Evolutionary conservation across 257 asterid species (phyloP).

Genomic region (Solanum virginianum): DNA sequence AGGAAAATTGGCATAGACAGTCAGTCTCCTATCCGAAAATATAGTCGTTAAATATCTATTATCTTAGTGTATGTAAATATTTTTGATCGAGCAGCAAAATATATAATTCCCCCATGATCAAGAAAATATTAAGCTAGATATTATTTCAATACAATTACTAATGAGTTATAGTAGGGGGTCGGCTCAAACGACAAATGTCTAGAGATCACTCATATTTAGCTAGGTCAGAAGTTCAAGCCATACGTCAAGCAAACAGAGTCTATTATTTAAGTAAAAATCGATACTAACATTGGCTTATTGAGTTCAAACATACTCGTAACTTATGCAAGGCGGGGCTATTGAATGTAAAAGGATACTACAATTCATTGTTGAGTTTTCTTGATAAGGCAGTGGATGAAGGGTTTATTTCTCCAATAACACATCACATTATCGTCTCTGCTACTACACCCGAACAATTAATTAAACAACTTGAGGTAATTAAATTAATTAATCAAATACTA

Average conservation of each 20-base stretch:
- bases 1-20: background rate
- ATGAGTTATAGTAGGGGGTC: too few species aligned
- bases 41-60: background rate
- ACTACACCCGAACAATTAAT: conserved; percentile 61
- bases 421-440: conserved; percentile 78
- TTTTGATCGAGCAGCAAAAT: background rate
- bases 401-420: conserved; percentile 73
- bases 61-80: too few species aligned
- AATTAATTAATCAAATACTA: background rate
- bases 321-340: conserved; percentile 72
- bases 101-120: too few species aligned
- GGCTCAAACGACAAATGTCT: too few species aligned
- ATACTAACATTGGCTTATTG: background rate
- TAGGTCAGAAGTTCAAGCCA: too few species aligned
- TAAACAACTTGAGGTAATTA: conserved; percentile 58
- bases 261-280: too few species aligned
- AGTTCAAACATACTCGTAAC: background rate
- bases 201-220: too few species aligned
- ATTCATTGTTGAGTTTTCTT: conserved; percentile 48
- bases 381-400: conserved; percentile 95
- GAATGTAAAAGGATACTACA: conserved; percentile 87
- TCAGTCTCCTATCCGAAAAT: background rate
- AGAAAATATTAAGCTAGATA: too few species aligned
- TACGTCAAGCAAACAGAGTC: too few species aligned
- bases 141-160: too few species aligned